A percentile compares a stretch with the other conserved stretches of the same genome.
These are phyloP conservation scores for Skeletonema menzelii DNA, from an alignment of 108 stramenopile species.

Conservation along the genomic window DNA sequence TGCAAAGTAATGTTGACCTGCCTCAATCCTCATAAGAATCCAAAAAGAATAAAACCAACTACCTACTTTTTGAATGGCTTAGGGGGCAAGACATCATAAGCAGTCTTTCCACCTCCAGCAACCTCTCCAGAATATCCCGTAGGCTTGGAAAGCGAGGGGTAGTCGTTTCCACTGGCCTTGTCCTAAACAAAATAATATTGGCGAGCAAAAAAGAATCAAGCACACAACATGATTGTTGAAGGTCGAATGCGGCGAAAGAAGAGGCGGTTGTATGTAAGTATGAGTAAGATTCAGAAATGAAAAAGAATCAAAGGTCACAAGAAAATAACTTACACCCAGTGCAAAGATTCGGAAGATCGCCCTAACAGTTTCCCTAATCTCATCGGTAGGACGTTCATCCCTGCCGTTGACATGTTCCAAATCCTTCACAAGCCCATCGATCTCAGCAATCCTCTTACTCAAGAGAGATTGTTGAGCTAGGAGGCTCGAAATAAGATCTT, in stretches of 20 bases:
- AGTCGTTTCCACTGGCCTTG: constrained; percentile 80
- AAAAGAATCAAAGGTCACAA: not conserved
- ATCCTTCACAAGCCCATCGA: constrained; percentile 37
- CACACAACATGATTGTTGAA: not conserved
- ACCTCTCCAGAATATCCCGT: constrained; percentile 79
- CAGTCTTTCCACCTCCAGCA: constrained; percentile 67
- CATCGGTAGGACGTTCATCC: constrained; percentile 64
- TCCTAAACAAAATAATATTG: constrained; percentile 18
- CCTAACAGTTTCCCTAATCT: constrained; percentile 75
- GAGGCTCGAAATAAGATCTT: constrained; percentile 54
- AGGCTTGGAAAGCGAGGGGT: constrained; percentile 64
- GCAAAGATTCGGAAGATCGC: constrained; percentile 80
- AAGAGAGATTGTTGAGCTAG: constrained; percentile 59
- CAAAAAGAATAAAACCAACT: not conserved
- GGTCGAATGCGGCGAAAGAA: not conserved
- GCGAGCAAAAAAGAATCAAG: not conserved
- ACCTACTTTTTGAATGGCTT: constrained; percentile 46
- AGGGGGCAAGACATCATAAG: constrained; percentile 79
- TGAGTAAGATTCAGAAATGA: not conserved
- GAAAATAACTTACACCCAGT: constrained; percentile 32
- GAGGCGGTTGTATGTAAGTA: not conserved
- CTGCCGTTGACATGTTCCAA: constrained; percentile 43
- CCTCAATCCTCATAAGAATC: not conserved
- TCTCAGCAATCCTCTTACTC: constrained; percentile 50
- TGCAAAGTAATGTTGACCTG: not conserved